Percentiles rank a stretch among this genome's conserved stretches.
These are phyloP conservation scores for Litchi chinensis DNA, from an alignment of 345 rosid genomes.

Conservation along the genomic window DNA sequence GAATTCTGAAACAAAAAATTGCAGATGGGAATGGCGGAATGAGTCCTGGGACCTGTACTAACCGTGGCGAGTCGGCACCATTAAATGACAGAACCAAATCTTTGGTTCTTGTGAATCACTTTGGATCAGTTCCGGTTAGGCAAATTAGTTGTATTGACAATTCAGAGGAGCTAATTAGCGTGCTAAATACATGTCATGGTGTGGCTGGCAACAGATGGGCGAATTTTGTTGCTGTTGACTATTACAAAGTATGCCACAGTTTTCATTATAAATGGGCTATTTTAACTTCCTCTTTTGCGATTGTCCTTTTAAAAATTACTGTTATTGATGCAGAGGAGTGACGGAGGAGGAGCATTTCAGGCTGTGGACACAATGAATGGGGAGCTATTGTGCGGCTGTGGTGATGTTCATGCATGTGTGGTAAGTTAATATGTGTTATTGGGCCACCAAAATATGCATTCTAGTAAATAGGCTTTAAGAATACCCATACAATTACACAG, in stretches of 20 bases:
- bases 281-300: background rate
- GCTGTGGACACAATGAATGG: constrained; percentile 64
- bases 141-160: constrained; percentile 42
- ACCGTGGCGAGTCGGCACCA: constrained; percentile 44
- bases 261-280: no score
- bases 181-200: constrained; percentile 43
- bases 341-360: constrained; percentile 64
- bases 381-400: constrained; percentile 47
- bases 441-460: no score
- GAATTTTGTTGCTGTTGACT: constrained; percentile 56
- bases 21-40: constrained; percentile 50
- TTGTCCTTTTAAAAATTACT: background rate
- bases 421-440: background rate
- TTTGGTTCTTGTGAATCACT: constrained; percentile 51
- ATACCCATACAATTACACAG: no score
- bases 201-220: constrained; percentile 59
- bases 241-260: constrained; percentile 42
- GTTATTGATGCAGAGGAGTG: constrained; percentile 41
- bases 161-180: constrained; percentile 35
- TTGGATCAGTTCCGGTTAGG: constrained; percentile 39
- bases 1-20: background rate
- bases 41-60: constrained; percentile 35
- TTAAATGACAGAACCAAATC: constrained; percentile 51
- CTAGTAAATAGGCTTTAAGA: no score
- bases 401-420: constrained; percentile 47